A percentile compares a stretch with the other conserved stretches of the same genome.
These are phyloP conservation scores for Platanthera guangdongensis DNA, from an alignment of 106 monocot species.

Conservation along the genomic window DNA sequence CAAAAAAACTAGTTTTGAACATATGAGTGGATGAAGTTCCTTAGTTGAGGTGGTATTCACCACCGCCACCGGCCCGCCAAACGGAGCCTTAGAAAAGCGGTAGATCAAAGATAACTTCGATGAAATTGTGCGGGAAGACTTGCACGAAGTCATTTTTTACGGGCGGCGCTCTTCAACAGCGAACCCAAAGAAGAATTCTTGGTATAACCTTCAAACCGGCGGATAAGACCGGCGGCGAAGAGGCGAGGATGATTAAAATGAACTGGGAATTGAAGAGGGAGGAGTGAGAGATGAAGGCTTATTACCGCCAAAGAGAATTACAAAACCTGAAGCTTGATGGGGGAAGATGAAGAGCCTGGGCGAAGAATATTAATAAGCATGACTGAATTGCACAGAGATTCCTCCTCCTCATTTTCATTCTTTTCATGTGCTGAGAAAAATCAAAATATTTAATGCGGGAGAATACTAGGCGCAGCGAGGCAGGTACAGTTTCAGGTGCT, in stretches of 20 bases:
- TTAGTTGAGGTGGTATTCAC: too few species aligned
- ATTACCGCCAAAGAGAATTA: background rate
- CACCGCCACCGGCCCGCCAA: too few species aligned
- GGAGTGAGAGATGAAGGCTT: background rate
- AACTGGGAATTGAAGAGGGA: too few species aligned
- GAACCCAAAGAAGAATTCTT: background rate
- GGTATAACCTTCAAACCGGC: background rate
- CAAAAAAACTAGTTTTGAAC: too few species aligned
- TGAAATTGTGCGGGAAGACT: too few species aligned
- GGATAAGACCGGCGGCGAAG: background rate
- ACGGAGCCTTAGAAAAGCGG: background rate
- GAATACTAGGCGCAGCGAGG: background rate
- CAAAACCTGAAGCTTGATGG: background rate
- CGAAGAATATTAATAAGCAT: constrained; percentile 5
- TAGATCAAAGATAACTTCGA: too few species aligned
- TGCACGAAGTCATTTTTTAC: background rate
- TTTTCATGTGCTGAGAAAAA: background rate
- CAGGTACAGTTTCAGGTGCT: background rate
- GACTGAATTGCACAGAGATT: background rate
- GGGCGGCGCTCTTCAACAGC: background rate
- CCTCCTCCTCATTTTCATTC: constrained; percentile 5
- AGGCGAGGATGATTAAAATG: background rate
- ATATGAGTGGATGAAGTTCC: too few species aligned
- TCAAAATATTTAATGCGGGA: constrained; percentile 1
- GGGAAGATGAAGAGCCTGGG: background rate